Conservation (phyloP, 2,329 filamentous ascomycete genomes). For the Alternaria triticina region DNA sequence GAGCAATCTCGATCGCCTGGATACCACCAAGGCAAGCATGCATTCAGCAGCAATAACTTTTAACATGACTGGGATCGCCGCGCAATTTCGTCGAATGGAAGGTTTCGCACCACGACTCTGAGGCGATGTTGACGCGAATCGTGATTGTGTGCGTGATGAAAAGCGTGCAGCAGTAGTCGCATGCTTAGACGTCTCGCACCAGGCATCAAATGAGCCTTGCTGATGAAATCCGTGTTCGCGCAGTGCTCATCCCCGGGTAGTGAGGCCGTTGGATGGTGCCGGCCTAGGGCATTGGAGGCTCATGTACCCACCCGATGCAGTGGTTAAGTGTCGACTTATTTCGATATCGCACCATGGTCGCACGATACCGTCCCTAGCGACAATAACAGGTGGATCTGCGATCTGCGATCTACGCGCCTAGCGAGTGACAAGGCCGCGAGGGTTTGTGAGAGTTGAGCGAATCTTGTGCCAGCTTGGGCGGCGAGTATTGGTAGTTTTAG, state of each 20-base stretch:
- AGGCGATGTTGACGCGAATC: not conserved
- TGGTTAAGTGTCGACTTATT: not conserved
- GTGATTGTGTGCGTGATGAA: not conserved
- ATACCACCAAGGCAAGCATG: not conserved
- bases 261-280: not conserved
- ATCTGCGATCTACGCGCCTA: not conserved
- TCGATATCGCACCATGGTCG: not conserved
- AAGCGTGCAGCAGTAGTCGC: not conserved
- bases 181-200: not conserved
- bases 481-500: not conserved
- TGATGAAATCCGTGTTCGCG: not conserved
- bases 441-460: not conserved
- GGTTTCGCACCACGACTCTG: not conserved
- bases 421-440: not conserved
- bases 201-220: not conserved
- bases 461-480: not conserved
- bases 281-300: not conserved
- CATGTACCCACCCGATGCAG: not conserved
- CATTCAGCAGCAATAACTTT: not conserved
- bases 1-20: not conserved
- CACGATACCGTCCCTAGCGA: not conserved
- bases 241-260: not conserved
- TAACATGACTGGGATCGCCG: not conserved
- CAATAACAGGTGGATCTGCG: not conserved
- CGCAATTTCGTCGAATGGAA: not conserved